These are phyloP conservation scores for Schizonepeta tenuifolia DNA, from an alignment of 257 asterid genomes.

Conservation along the genomic window DNA sequence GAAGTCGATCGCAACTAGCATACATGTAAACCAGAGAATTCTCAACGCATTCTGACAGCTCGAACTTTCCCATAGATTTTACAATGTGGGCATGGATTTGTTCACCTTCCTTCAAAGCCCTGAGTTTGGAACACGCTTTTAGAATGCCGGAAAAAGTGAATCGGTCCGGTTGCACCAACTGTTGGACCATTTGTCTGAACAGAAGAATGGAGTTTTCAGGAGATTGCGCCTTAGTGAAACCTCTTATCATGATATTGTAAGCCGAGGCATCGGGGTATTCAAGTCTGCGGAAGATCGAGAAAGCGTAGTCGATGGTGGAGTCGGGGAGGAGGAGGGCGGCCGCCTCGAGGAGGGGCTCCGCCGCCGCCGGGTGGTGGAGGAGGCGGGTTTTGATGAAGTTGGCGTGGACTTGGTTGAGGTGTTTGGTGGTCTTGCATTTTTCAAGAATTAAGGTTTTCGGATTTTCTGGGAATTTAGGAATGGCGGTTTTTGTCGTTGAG, in stretches of 20 bases:
- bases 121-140: slow-evolving; percentile 48
- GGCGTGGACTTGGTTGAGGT: slow-evolving; percentile 59
- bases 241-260: slow-evolving; percentile 55
- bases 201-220: slow-evolving; percentile 43
- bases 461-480: slow-evolving; percentile 40
- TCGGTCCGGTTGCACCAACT: slow-evolving; percentile 39
- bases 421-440: slow-evolving; percentile 50
- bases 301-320: slow-evolving; percentile 46
- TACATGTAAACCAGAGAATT: slow-evolving; percentile 52
- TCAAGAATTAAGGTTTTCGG: slow-evolving; percentile 52
- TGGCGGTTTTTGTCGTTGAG: slow-evolving; percentile 21
- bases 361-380: slow-evolving; percentile 45
- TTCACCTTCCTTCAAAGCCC: slow-evolving; percentile 46
- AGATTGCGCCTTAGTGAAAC: slow-evolving; percentile 34
- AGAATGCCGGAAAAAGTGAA: slow-evolving; percentile 44
- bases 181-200: slow-evolving; percentile 48
- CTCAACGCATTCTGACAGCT: slow-evolving; percentile 34
- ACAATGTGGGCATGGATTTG: slow-evolving; percentile 47
- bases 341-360: slow-evolving; percentile 55
- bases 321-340: slow-evolving; percentile 47
- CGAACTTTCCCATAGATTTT: slow-evolving; percentile 30
- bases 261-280: slow-evolving; percentile 47
- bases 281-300: slow-evolving; percentile 42
- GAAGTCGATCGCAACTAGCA: slow-evolving; percentile 40
- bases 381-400: slow-evolving; percentile 52